Percentiles rank a stretch among this genome's conserved stretches.
phyloP scores from a whole-genome alignment of 2,329 filamentous ascomycete genomes.

The Exophiala viscosa region DNA sequence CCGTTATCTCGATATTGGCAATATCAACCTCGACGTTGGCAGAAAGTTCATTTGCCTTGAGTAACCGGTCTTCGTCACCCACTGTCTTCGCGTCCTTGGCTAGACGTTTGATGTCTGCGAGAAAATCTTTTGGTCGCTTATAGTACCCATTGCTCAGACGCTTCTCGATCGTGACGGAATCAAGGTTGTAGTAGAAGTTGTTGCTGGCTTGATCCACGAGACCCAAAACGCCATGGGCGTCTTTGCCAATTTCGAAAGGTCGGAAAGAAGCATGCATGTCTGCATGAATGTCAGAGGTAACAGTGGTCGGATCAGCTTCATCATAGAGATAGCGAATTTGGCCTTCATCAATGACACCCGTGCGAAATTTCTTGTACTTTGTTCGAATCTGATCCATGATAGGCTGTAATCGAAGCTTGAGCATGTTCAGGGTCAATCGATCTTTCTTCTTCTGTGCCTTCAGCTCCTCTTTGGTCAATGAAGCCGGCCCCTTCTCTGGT shows the following conservation, averaged over 20 bases:
- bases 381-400: constrained; percentile 96
- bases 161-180: constrained; percentile 89
- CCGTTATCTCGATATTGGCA: constrained; percentile 63
- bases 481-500: constrained; percentile 58
- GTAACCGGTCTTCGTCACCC: constrained; percentile 75
- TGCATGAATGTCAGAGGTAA: constrained; percentile 58
- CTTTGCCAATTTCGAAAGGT: constrained; percentile 74
- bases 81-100: constrained; percentile 78
- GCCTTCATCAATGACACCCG: constrained; percentile 68
- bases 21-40: constrained; percentile 95
- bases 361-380: constrained; percentile 84
- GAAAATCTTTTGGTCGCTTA: constrained; percentile 81
- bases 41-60: constrained; percentile 87
- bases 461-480: constrained; percentile 72
- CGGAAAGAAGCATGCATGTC: constrained; percentile 58
- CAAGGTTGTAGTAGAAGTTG: constrained; percentile 93
- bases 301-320: constrained; percentile 69
- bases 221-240: constrained; percentile 73
- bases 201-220: constrained; percentile 69
- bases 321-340: constrained; percentile 79
- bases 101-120: constrained; percentile 79
- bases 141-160: constrained; percentile 97
- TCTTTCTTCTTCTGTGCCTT: constrained; percentile 79
- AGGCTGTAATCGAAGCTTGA: constrained; percentile 86
- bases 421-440: constrained; percentile 73